Percentiles rank a stretch among this genome's conserved stretches.
phyloP scores from a whole-genome alignment of 2,329 filamentous ascomycete species.

The Purpureocillium lavendulum region DNA sequence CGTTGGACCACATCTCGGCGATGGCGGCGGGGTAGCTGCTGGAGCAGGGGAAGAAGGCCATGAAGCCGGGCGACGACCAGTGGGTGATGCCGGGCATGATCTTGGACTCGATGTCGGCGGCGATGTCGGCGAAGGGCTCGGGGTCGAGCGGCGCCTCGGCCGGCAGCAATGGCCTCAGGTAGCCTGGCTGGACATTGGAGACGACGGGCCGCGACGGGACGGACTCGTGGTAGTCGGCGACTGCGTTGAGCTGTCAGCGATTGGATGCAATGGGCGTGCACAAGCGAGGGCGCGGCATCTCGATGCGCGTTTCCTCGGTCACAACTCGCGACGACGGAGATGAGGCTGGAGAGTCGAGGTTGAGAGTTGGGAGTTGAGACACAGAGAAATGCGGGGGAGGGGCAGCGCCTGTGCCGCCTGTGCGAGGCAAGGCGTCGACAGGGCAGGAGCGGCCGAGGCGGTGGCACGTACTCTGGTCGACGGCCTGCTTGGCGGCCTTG shows the following conservation, averaged over 20 bases:
- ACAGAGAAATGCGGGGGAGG: too few relatives aligned
- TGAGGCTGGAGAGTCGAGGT: too few relatives aligned
- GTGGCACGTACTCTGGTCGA: slow-evolving; percentile 68
- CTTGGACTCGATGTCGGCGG: slow-evolving; percentile 72
- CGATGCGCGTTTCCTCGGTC: too few relatives aligned
- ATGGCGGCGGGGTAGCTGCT: slow-evolving; percentile 79
- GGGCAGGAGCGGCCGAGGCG: neutral
- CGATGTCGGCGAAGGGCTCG: slow-evolving; percentile 72
- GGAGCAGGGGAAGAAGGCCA: slow-evolving; percentile 87
- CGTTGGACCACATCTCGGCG: slow-evolving; percentile 84
- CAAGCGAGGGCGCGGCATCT: neutral
- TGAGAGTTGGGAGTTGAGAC: too few relatives aligned
- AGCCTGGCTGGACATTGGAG: slow-evolving; percentile 74
- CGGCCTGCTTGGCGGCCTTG: slow-evolving; percentile 64
- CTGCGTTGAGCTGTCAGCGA: slow-evolving; percentile 31
- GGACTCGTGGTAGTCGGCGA: slow-evolving; percentile 75
- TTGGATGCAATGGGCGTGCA: neutral
- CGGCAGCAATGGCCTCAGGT: slow-evolving; percentile 74
- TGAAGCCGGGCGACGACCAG: slow-evolving; percentile 91
- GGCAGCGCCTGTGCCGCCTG: too few relatives aligned
- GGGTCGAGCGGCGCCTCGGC: slow-evolving; percentile 52
- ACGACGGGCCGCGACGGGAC: slow-evolving; percentile 64
- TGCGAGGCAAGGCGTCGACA: neutral
- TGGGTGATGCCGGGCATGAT: slow-evolving; percentile 91
- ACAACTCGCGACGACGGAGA: too few relatives aligned